These are phyloP conservation scores for Aspergillus olivimuriae DNA, from an alignment of 495 filamentous ascomycete genomes.

Conservation along the genomic window DNA sequence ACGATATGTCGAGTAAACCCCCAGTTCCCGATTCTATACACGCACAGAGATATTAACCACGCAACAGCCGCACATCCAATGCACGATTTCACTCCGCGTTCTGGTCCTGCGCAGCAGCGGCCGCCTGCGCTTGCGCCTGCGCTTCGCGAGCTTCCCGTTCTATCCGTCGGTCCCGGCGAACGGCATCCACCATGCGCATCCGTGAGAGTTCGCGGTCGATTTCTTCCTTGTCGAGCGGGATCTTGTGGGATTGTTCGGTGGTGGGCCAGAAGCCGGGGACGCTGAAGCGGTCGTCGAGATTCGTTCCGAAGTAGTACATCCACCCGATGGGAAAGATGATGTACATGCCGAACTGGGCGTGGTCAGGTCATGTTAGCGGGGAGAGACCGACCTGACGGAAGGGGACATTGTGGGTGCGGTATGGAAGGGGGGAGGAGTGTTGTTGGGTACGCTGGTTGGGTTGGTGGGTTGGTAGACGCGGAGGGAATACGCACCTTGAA, in stretches of 20 bases:
- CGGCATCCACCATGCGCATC: constrained; percentile 47
- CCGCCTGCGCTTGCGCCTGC: constrained; percentile 24
- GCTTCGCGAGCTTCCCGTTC: constrained; percentile 51
- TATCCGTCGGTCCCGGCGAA: constrained; percentile 47
- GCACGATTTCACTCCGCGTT: constrained; percentile 13
- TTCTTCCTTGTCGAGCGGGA: constrained; percentile 85
- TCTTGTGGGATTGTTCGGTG: constrained; percentile 74
- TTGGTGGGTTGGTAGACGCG: constrained; percentile 4
- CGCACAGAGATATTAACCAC: too few relatives aligned
- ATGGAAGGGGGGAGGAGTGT: too few relatives aligned
- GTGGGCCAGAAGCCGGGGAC: constrained; percentile 94
- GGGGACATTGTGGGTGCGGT: too few relatives aligned
- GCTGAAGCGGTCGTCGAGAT: constrained; percentile 85
- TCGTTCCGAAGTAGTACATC: constrained; percentile 99
- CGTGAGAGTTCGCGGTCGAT: constrained; percentile 70
- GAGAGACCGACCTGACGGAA: not conserved
- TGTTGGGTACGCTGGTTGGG: not conserved
- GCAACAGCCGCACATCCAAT: too few relatives aligned
- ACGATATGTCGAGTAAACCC: not conserved
- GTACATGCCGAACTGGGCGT: constrained; percentile 90
- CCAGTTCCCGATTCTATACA: constrained; percentile 2
- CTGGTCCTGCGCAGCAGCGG: constrained; percentile 11
- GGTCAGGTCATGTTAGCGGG: not conserved
- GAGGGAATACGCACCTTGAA: constrained; percentile 66
- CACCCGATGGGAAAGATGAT: constrained; percentile 97